Percentiles rank a stretch among this genome's conserved stretches.
These are phyloP conservation scores for Rhodotorula toruloides DNA, from an alignment of 768 basidiomycete species.

Conservation along the genomic window DNA sequence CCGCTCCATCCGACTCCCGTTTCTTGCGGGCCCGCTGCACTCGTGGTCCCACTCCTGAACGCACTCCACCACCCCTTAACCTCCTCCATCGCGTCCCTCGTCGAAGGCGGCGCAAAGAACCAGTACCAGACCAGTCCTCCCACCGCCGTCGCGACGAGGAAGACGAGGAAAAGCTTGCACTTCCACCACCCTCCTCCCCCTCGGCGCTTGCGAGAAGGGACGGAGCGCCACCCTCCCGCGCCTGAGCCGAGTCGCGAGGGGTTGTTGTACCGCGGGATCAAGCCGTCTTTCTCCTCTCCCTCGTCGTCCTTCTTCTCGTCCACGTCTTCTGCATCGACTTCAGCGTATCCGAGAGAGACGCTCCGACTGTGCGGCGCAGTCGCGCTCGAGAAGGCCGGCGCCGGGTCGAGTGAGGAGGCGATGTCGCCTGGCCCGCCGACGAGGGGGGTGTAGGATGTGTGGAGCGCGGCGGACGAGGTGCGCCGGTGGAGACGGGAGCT, in stretches of 20 bases:
- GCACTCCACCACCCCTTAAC: not conserved
- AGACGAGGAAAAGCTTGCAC: not conserved
- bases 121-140: slow-evolving; percentile 3
- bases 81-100: not conserved
- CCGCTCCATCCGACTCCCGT: not conserved
- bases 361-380: no score
- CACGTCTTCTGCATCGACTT: not conserved
- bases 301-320: not conserved
- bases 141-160: not conserved
- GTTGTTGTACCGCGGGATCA: slow-evolving; percentile 1
- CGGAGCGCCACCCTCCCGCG: not conserved
- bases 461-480: slow-evolving; percentile 15
- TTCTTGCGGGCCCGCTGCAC: no score
- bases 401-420: not conserved
- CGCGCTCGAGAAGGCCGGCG: not conserved
- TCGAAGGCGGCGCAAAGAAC: not conserved
- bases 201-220: no score
- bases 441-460: slow-evolving; percentile 2
- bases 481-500: slow-evolving; percentile 21
- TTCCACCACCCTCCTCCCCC: not conserved
- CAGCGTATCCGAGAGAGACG: not conserved
- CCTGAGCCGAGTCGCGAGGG: not conserved
- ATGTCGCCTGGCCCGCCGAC: slow-evolving; percentile 13
- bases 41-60: not conserved
- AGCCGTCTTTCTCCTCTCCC: slow-evolving; percentile 24